Conservation (phyloP, 148 eudicot species). For the Cornus suecica region DNA sequence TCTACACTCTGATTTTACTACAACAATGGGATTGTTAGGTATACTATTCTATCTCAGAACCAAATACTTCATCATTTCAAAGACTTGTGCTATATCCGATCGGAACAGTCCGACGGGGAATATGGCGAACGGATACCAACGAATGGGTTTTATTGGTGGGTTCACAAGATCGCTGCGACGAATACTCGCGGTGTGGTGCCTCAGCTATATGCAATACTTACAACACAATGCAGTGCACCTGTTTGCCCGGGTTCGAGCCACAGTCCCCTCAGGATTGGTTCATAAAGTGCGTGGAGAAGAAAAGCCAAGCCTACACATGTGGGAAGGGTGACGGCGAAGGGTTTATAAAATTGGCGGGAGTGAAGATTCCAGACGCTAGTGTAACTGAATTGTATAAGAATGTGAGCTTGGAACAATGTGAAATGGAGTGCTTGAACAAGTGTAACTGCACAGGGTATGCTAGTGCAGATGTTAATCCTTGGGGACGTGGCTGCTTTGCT, state of each 20-base stretch:
- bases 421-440: slow-evolving; percentile 32
- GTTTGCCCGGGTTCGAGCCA: slow-evolving; percentile 39
- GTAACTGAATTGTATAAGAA: slow-evolving; percentile 17
- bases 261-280: slow-evolving; percentile 31
- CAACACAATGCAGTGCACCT: slow-evolving; percentile 25
- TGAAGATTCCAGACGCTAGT: slow-evolving; percentile 40
- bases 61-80: slow-evolving; percentile 27
- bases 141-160: slow-evolving; percentile 28
- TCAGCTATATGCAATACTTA: slow-evolving; percentile 23
- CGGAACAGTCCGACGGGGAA: slow-evolving; percentile 32
- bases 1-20: too few relatives aligned
- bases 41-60: slow-evolving; percentile 18
- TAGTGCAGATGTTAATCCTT: slow-evolving; percentile 25
- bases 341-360: slow-evolving; percentile 24
- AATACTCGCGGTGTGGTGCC: slow-evolving; percentile 29
- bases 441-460: slow-evolving; percentile 41
- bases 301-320: slow-evolving; percentile 33
- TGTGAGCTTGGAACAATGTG: slow-evolving; percentile 23
- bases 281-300: slow-evolving; percentile 26
- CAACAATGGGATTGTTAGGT: neutral
- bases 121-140: slow-evolving; percentile 28
- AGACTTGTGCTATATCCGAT: slow-evolving; percentile 33
- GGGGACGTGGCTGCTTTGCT: slow-evolving; percentile 32
- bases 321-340: slow-evolving; percentile 31
- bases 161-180: slow-evolving; percentile 34